Percentiles rank a stretch among this genome's conserved stretches.
These are phyloP conservation scores for Acanthochlamys bracteata DNA, from an alignment of 106 monocot genomes.

Conservation along the genomic window DNA sequence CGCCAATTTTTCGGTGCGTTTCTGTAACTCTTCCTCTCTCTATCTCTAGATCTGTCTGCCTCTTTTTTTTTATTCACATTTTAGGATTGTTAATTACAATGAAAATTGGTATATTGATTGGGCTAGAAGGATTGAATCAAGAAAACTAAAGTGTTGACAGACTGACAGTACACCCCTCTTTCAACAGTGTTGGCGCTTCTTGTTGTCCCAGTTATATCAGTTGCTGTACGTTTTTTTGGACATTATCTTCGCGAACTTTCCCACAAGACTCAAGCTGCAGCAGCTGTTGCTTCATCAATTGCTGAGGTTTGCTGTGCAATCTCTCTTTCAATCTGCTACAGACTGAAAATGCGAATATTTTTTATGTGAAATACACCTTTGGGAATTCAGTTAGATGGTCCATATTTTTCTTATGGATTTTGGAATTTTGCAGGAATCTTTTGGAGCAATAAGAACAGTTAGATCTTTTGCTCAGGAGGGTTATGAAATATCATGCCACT, in stretches of 20 bases:
- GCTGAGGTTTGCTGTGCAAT: conserved; percentile 68
- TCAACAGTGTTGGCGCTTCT: conserved; percentile 72
- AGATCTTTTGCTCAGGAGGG: conserved; percentile 93
- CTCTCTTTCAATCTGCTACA: background rate
- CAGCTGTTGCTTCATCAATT: conserved; percentile 90
- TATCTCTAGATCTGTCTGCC: too few species aligned
- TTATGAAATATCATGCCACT: conserved; percentile 81
- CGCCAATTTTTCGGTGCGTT: too few species aligned
- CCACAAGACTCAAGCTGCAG: conserved; percentile 97
- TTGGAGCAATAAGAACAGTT: conserved; percentile 96
- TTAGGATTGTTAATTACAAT: too few species aligned
- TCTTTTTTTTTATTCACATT: too few species aligned
- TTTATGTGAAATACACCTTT: too few species aligned
- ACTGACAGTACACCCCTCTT: conserved; percentile 18
- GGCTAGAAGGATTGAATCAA: too few species aligned
- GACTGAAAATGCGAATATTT: too few species aligned
- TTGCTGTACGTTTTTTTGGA: conserved; percentile 91
- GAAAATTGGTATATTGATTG: too few species aligned
- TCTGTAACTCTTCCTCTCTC: too few species aligned
- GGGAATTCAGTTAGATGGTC: too few species aligned
- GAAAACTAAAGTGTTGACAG: too few species aligned
- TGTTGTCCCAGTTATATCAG: conserved; percentile 77
- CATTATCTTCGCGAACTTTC: conserved; percentile 96
- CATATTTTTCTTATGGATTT: too few species aligned
- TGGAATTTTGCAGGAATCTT: conserved; percentile 58